Evolutionary conservation across 768 basidiomycete genomes (phyloP).

Genomic region (Tricholoma matsutake): DNA sequence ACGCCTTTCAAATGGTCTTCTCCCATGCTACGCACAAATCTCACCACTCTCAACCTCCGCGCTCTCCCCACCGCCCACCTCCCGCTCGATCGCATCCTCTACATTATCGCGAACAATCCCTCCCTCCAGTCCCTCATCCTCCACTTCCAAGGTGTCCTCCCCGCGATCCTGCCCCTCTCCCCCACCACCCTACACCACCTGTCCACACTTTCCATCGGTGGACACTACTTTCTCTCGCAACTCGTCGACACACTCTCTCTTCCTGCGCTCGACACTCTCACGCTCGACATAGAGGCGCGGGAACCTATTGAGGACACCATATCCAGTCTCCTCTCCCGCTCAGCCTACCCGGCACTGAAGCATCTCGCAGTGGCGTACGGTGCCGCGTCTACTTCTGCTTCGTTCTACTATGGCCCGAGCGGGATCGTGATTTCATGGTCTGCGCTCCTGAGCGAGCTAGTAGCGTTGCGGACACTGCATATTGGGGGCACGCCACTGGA

Average conservation of each 20-base stretch:
- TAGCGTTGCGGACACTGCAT: constrained; percentile 54
- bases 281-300: constrained; percentile 70
- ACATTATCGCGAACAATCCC: constrained; percentile 59
- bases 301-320: constrained; percentile 75
- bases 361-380: constrained; percentile 65
- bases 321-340: constrained; percentile 55
- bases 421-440: constrained; percentile 64
- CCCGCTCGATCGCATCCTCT: constrained; percentile 66
- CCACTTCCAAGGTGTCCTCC: constrained; percentile 58
- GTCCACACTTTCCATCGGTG: constrained; percentile 56
- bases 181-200: constrained; percentile 53
- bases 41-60: constrained; percentile 59
- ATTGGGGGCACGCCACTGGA: constrained; percentile 68
- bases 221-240: constrained; percentile 60
- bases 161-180: constrained; percentile 59
- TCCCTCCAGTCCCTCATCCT: constrained; percentile 54
- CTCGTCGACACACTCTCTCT: constrained; percentile 60
- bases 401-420: constrained; percentile 57
- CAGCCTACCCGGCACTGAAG: constrained; percentile 52
- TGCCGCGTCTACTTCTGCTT: constrained; percentile 28
- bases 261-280: constrained; percentile 56
- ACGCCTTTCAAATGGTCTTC: constrained; percentile 79
- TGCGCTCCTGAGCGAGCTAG: constrained; percentile 56
- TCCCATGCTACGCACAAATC: constrained; percentile 60
- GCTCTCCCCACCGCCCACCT: constrained; percentile 61